Conservation (phyloP, 140 eudicot genomes). For the Senecio squalidus region DNA sequence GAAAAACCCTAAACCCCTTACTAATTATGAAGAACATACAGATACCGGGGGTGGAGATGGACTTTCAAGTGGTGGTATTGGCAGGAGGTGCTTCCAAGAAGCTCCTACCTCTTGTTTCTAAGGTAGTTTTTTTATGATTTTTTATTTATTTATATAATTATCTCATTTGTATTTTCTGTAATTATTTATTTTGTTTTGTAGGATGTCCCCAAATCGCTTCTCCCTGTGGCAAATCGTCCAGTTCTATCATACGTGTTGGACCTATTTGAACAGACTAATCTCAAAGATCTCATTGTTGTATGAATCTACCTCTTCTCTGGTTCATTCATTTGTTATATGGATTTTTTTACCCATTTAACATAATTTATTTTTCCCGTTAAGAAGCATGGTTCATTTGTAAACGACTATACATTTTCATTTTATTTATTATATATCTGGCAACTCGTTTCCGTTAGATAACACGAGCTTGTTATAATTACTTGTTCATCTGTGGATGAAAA, state of each 20-base stretch:
- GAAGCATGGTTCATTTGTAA: too few species aligned
- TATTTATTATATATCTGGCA: too few species aligned
- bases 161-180: not conserved
- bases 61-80: conserved; percentile 88
- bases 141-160: too few species aligned
- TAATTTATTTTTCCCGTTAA: too few species aligned
- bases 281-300: conserved; percentile 83
- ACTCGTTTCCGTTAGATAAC: too few species aligned
- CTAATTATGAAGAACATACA: too few species aligned
- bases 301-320: conserved; percentile 1
- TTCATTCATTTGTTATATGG: not conserved
- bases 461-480: too few species aligned
- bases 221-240: conserved; percentile 90
- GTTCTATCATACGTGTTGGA: conserved; percentile 78
- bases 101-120: conserved; percentile 84
- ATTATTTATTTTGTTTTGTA: conserved; percentile 13
- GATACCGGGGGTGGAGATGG: too few species aligned
- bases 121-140: conserved; percentile 29
- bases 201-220: conserved; percentile 91
- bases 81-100: conserved; percentile 90
- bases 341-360: not conserved
- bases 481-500: not conserved
- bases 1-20: too few species aligned
- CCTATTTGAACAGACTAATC: conserved; percentile 68
- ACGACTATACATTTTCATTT: too few species aligned